Conservation (phyloP, 495 filamentous ascomycete species). For the Pseudevernia furfuracea region DNA sequence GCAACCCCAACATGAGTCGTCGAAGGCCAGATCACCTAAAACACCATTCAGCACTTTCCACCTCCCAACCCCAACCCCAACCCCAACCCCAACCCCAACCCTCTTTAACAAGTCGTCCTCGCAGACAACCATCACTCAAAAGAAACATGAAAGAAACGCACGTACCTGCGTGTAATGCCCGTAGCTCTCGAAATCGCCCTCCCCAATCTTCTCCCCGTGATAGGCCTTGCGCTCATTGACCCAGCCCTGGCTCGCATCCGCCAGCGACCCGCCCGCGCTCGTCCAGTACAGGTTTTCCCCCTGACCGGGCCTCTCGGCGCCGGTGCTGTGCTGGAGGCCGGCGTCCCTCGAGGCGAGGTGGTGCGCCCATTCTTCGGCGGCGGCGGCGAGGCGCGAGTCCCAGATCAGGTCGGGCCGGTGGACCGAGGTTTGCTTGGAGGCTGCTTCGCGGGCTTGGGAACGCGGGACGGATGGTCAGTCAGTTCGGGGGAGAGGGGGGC, state of each 20-base stretch:
- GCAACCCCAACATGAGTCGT: slow-evolving; percentile 35
- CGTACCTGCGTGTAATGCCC: slow-evolving; percentile 38
- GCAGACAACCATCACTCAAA: too few relatives aligned
- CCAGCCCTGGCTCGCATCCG: slow-evolving; percentile 24
- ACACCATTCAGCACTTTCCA: neutral
- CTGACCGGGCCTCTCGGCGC: slow-evolving; percentile 29
- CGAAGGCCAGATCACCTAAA: slow-evolving; percentile 30
- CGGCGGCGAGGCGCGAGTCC: slow-evolving; percentile 31
- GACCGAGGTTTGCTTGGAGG: slow-evolving; percentile 2
- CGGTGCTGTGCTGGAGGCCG: slow-evolving; percentile 31
- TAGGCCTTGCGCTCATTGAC: slow-evolving; percentile 34
- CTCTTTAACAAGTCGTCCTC: too few relatives aligned
- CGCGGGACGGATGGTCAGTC: neutral
- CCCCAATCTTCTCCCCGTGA: slow-evolving; percentile 34
- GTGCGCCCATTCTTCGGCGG: slow-evolving; percentile 31
- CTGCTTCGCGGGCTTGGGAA: slow-evolving; percentile 14
- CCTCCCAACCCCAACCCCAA: neutral
- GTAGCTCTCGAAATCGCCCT: slow-evolving; percentile 31
- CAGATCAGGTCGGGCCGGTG: slow-evolving; percentile 28
- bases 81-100: too few relatives aligned
- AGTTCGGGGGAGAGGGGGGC: too few relatives aligned
- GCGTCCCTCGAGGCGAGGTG: slow-evolving; percentile 28
- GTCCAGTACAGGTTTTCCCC: slow-evolving; percentile 38
- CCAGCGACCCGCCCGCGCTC: slow-evolving; percentile 15
- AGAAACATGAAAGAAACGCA: too few relatives aligned